Evolutionary conservation across 1,284 basidiomycete genomes (phyloP).

Genomic region (Puccinia hordei): DNA sequence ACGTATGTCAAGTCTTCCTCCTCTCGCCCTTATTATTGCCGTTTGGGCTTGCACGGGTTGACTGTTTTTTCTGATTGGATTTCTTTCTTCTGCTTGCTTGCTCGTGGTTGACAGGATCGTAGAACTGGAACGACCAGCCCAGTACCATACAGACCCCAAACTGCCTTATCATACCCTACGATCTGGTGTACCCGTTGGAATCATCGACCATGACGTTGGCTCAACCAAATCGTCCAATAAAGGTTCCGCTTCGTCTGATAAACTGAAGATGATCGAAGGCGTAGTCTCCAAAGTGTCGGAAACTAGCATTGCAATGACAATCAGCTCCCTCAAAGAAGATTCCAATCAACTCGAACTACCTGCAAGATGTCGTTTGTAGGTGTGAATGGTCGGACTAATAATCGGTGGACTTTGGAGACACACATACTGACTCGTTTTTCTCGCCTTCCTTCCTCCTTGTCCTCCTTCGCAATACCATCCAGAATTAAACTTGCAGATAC

Average conservation of each 20-base stretch:
- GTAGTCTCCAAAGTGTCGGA: slow-evolving; percentile 74
- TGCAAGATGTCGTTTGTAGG: slow-evolving; percentile 66
- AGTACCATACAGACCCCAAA: slow-evolving; percentile 70
- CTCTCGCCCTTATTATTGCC: not conserved
- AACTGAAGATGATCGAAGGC: slow-evolving; percentile 65
- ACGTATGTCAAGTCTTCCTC: too few relatives aligned
- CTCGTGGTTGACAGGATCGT: slow-evolving; percentile 66
- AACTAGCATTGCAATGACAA: slow-evolving; percentile 10
- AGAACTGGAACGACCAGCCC: slow-evolving; percentile 79
- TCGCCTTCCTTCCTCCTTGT: not conserved
- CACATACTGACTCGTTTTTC: slow-evolving; percentile 63
- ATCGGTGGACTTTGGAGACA: slow-evolving; percentile 78
- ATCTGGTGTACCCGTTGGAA: slow-evolving; percentile 59
- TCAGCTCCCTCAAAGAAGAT: slow-evolving; percentile 66
- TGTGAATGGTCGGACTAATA: slow-evolving; percentile 65
- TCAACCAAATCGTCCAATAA: slow-evolving; percentile 61
- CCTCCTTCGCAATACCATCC: not conserved
- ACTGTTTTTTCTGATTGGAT: not conserved
- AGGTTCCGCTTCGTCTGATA: slow-evolving; percentile 57
- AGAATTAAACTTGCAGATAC: slow-evolving; percentile 86
- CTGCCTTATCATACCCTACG: slow-evolving; percentile 85
- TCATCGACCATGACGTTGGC: slow-evolving; percentile 54
- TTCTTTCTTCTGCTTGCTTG: not conserved
- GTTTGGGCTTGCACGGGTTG: slow-evolving; percentile 11
- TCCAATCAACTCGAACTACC: slow-evolving; percentile 74